Evolutionary conservation across 1,284 basidiomycete species (phyloP).

Genomic region (Vanrija sp.): DNA sequence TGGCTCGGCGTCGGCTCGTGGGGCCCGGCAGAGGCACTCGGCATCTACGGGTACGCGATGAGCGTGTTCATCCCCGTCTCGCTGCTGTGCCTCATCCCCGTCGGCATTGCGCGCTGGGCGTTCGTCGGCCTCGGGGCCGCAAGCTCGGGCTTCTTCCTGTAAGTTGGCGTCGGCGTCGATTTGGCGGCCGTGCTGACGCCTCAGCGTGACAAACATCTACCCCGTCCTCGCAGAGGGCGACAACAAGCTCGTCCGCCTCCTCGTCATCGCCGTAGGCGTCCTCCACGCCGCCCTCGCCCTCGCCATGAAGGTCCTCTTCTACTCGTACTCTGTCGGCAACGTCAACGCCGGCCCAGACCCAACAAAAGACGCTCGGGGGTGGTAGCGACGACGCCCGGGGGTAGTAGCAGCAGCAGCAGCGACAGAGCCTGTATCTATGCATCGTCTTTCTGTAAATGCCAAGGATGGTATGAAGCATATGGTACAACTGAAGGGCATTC

Average conservation of each 20-base stretch:
- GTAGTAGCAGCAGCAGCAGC: no score
- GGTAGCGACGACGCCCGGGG: no score
- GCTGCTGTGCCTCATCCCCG: slow-evolving; percentile 70
- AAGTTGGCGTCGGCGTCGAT: slow-evolving; percentile 18
- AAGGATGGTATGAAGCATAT: neutral
- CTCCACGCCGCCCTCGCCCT: slow-evolving; percentile 72
- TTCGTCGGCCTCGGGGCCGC: slow-evolving; percentile 67
- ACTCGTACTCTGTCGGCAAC: slow-evolving; percentile 53
- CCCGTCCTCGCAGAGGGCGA: slow-evolving; percentile 81
- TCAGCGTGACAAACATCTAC: slow-evolving; percentile 68
- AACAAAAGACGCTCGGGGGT: neutral
- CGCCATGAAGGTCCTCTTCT: slow-evolving; percentile 80
- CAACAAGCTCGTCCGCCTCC: slow-evolving; percentile 71
- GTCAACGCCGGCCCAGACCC: slow-evolving; percentile 35
- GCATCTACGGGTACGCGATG: slow-evolving; percentile 54
- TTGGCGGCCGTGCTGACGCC: neutral
- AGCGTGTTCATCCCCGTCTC: slow-evolving; percentile 59
- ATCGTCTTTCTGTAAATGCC: no score
- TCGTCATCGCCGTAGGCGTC: slow-evolving; percentile 66
- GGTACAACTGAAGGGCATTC: neutral
- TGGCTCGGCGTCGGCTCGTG: slow-evolving; percentile 82
- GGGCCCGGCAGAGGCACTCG: slow-evolving; percentile 66
- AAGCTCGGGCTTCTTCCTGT: slow-evolving; percentile 77
- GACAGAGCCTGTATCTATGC: no score
- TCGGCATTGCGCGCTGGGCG: slow-evolving; percentile 72